Conservation (phyloP, 2,329 filamentous ascomycete genomes). For the Chaetomium olivaceum region DNA sequence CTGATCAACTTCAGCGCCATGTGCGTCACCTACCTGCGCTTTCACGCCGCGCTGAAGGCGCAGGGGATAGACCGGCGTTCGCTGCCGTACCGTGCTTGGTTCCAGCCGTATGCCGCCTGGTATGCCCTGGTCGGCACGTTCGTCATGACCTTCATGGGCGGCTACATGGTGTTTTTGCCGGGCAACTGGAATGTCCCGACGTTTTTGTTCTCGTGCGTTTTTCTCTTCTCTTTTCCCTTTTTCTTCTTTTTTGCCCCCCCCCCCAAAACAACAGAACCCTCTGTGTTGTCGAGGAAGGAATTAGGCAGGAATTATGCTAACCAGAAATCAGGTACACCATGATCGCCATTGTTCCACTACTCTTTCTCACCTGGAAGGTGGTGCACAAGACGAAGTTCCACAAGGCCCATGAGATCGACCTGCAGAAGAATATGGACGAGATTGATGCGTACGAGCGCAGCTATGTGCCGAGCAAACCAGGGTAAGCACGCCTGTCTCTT, state of each 20-base stretch:
- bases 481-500: slow-evolving; percentile 19
- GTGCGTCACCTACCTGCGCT: slow-evolving; percentile 48
- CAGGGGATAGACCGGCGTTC: slow-evolving; percentile 45
- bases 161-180: slow-evolving; percentile 50
- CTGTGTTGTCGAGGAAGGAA: neutral
- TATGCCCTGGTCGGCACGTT: slow-evolving; percentile 49
- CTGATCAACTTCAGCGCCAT: slow-evolving; percentile 50
- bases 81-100: slow-evolving; percentile 52
- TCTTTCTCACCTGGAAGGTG: slow-evolving; percentile 69
- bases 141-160: slow-evolving; percentile 58
- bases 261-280: neutral
- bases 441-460: slow-evolving; percentile 47
- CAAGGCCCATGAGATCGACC: slow-evolving; percentile 58
- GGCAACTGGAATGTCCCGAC: slow-evolving; percentile 37
- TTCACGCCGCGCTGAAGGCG: slow-evolving; percentile 54
- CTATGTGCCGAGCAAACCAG: slow-evolving; percentile 31
- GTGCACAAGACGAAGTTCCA: slow-evolving; percentile 60
- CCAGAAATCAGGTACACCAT: slow-evolving; percentile 35
- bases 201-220: slow-evolving; percentile 39
- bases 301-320: slow-evolving; percentile 2
- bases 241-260: no score
- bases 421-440: slow-evolving; percentile 63
- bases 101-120: slow-evolving; percentile 55
- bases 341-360: slow-evolving; percentile 37
- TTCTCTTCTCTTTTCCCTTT: no score